phyloP scores from a whole-genome alignment of 1,139 yeast species.

The Yamadazyma songkhlaensis region DNA sequence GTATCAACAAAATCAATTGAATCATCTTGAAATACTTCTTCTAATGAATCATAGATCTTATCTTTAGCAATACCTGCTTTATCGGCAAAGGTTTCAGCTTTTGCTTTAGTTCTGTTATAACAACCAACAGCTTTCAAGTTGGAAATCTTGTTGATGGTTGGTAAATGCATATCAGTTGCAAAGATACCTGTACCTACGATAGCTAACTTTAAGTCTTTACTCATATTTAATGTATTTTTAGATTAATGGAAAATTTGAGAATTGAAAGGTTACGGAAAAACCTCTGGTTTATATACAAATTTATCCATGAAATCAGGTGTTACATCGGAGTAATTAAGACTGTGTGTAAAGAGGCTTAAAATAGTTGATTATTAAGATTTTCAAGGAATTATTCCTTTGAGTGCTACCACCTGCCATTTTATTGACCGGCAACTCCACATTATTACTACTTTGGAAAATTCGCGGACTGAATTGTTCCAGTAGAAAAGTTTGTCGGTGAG shows the following conservation, averaged over 20 bases:
- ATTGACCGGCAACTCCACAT: too few relatives aligned
- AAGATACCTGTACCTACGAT: slow-evolving; percentile 90
- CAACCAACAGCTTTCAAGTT: slow-evolving; percentile 49
- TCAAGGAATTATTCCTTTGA: too few relatives aligned
- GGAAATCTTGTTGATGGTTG: slow-evolving; percentile 52
- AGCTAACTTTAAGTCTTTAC: slow-evolving; percentile 49
- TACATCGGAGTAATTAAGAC: too few relatives aligned
- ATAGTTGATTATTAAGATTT: too few relatives aligned
- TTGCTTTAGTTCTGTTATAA: slow-evolving; percentile 76
- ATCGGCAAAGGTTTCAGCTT: slow-evolving; percentile 78
- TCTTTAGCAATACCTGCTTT: slow-evolving; percentile 49
- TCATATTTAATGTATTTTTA: neutral
- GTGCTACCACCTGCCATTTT: too few relatives aligned
- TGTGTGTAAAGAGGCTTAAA: too few relatives aligned
- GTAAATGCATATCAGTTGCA: slow-evolving; percentile 80
- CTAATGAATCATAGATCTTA: slow-evolving; percentile 64
- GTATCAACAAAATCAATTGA: slow-evolving; percentile 77
- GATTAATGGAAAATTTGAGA: too few relatives aligned
- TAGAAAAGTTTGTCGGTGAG: neutral
- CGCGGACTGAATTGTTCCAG: slow-evolving; percentile 1
- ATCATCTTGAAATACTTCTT: slow-evolving; percentile 60
- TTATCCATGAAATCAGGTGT: too few relatives aligned
- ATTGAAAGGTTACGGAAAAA: too few relatives aligned
- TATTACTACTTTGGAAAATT: too few relatives aligned
- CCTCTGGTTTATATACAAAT: too few relatives aligned